Percentiles rank a stretch among this genome's conserved stretches.
Evolutionary conservation across 1,139 yeast genomes (phyloP).

Genomic region (Geotrichum macrosporum): DNA sequence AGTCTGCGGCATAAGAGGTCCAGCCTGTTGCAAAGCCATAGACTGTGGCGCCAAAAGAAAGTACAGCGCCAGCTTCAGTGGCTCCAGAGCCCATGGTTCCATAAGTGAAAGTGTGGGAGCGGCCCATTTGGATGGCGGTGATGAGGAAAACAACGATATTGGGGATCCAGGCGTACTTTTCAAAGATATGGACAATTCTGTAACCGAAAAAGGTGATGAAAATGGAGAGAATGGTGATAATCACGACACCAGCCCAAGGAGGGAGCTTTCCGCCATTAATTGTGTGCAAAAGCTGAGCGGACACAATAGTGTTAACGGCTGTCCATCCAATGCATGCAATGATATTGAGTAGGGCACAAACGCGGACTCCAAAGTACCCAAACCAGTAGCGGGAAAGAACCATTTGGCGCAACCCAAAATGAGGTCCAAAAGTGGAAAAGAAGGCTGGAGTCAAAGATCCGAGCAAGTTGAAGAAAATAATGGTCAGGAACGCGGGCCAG

Average conservation of each 20-base stretch:
- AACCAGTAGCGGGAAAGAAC: slow-evolving; percentile 70
- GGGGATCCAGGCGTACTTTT: slow-evolving; percentile 87
- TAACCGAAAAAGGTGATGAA: slow-evolving; percentile 83
- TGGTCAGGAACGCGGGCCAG: slow-evolving; percentile 59
- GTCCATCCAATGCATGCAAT: slow-evolving; percentile 96
- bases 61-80: slow-evolving; percentile 65
- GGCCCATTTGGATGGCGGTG: slow-evolving; percentile 71
- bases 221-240: slow-evolving; percentile 65
- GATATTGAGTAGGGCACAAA: slow-evolving; percentile 72
- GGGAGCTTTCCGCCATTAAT: slow-evolving; percentile 67
- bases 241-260: slow-evolving; percentile 85
- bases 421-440: slow-evolving; percentile 79
- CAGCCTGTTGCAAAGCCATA: slow-evolving; percentile 94
- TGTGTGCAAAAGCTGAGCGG: slow-evolving; percentile 78
- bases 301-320: slow-evolving; percentile 84
- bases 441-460: slow-evolving; percentile 80
- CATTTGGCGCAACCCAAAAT: slow-evolving; percentile 86
- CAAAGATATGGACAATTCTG: slow-evolving; percentile 73
- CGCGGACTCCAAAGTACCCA: slow-evolving; percentile 71
- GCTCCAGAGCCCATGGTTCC: slow-evolving; percentile 44
- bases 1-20: slow-evolving; percentile 91
- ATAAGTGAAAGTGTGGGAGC: slow-evolving; percentile 54
- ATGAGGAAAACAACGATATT: slow-evolving; percentile 67
- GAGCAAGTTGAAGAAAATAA: slow-evolving; percentile 65
- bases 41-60: slow-evolving; percentile 79